phyloP scores from a whole-genome alignment of 2,329 filamentous ascomycete species.

The Cladophialophora immunda region DNA sequence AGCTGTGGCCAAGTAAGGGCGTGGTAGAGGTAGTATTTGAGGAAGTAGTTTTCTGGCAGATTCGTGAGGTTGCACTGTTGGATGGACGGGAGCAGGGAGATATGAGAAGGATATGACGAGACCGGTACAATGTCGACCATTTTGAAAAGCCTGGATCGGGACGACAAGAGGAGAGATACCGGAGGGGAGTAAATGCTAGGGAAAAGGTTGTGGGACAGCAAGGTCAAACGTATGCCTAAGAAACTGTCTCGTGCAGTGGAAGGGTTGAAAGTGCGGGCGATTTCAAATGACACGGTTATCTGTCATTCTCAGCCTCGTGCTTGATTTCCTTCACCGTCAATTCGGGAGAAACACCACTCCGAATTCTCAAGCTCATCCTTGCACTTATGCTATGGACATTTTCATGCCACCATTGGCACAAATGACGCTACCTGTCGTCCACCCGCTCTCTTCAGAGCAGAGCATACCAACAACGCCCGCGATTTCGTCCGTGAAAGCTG shows the following conservation, averaged over 20 bases:
- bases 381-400: constrained; percentile 51
- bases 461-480: constrained; percentile 81
- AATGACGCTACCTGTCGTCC: constrained; percentile 81
- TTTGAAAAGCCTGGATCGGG: not conserved
- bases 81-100: constrained; percentile 84
- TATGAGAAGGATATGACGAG: constrained; percentile 66
- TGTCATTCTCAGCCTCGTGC: constrained; percentile 12
- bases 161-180: not conserved
- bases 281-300: constrained; percentile 16
- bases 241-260: not conserved
- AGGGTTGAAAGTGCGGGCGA: not conserved
- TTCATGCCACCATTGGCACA: constrained; percentile 82
- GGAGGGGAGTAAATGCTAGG: not conserved
- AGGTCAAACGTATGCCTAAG: not conserved
- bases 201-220: constrained; percentile 9
- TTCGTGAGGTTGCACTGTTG: constrained; percentile 99
- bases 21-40: constrained; percentile 99
- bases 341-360: not conserved
- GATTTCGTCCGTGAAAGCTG: constrained; percentile 74
- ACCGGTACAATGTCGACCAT: constrained; percentile 61
- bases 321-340: not conserved
- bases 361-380: not conserved
- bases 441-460: constrained; percentile 73
- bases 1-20: constrained; percentile 97
- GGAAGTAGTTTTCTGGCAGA: constrained; percentile 98